Evolutionary conservation across 331 rosid genomes (phyloP), one percentile per base, ranked within the genome.

Genomic region (Rhamnella rubrinervis): DNA sequence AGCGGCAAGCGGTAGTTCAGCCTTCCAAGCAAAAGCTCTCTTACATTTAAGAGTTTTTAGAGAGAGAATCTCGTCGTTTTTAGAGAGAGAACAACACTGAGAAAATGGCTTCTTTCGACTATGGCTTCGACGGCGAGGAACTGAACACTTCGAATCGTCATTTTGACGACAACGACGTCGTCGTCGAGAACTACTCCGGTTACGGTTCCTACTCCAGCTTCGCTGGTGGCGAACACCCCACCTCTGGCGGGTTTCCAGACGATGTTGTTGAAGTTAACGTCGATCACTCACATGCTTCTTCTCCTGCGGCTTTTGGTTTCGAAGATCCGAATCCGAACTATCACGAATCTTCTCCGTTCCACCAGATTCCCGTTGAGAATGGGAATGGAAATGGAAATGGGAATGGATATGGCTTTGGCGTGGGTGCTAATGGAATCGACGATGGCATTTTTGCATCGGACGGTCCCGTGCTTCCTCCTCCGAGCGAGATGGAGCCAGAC

Each of bases 381-480:
- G 96, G 96, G 5, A 87, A 83, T 46, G 88, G 68, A 72, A 71
- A 52, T 17, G 79, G 50, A 39, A 66, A 62, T 70, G 61, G 50
- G 26, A 66, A 62, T 63, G 61, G 23, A 1, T 75, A 81, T 9
- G 88, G 85, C 59, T 68, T 67, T 59, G 90, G 78, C 26, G 53
- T 51, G 0, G 85, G 58, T 49, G 85, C 77, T 49, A 63, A 76
- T 59, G 85, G 77, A 52, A 59, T 61, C 55, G 77, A 72, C 8
- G 96, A 90, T 9, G 86, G 79, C 17, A 91, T 82, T 56, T 95
- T 95, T 66, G 81, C 67, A 11, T 84, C 97, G 1, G 97, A 91
- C 61, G 97, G 97, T 26, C 97, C 96, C 5, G 85, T 86, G 70
- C 96, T 95, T 64, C 97, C 96, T 12, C 92, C 91, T 7, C 99